Evolutionary conservation across 2,329 filamentous ascomycete species (phyloP).

Genomic region (Ophiostoma perfectum): DNA sequence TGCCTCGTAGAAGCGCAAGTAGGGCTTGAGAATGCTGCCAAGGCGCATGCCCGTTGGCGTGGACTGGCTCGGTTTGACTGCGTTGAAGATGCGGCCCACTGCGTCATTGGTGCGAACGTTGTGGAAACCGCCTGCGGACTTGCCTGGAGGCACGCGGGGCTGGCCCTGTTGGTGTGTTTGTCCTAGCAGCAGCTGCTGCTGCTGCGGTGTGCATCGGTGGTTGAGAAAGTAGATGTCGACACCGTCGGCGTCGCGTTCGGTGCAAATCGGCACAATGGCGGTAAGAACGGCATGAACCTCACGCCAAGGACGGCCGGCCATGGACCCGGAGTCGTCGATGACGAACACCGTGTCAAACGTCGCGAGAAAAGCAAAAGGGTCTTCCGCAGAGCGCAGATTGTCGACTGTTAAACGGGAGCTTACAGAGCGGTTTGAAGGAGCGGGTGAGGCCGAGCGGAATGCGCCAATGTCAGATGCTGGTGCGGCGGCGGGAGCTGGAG

Average conservation of each 20-base stretch:
- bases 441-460: constrained; percentile 26
- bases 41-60: constrained; percentile 74
- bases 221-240: constrained; percentile 93
- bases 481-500: neutral
- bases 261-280: constrained; percentile 76
- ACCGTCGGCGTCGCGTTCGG: constrained; percentile 71
- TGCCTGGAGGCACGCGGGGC: constrained; percentile 33
- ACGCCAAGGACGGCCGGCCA: constrained; percentile 70
- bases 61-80: constrained; percentile 56
- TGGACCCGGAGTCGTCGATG: constrained; percentile 87
- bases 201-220: constrained; percentile 39
- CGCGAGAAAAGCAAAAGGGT: constrained; percentile 68
- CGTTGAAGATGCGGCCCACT: constrained; percentile 66
- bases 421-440: constrained; percentile 27
- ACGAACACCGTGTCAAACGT: constrained; percentile 84
- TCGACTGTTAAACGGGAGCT: constrained; percentile 23
- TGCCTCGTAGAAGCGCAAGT: constrained; percentile 53
- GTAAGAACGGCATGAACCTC: constrained; percentile 67
- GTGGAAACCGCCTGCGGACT: constrained; percentile 52
- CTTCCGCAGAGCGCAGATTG: constrained; percentile 47
- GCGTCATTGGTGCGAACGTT: constrained; percentile 54
- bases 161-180: constrained; percentile 25
- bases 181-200: neutral
- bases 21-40: constrained; percentile 65
- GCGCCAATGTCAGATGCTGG: neutral